Conservation (phyloP, 2,329 filamentous ascomycete species). For the Didymella pinodella region DNA sequence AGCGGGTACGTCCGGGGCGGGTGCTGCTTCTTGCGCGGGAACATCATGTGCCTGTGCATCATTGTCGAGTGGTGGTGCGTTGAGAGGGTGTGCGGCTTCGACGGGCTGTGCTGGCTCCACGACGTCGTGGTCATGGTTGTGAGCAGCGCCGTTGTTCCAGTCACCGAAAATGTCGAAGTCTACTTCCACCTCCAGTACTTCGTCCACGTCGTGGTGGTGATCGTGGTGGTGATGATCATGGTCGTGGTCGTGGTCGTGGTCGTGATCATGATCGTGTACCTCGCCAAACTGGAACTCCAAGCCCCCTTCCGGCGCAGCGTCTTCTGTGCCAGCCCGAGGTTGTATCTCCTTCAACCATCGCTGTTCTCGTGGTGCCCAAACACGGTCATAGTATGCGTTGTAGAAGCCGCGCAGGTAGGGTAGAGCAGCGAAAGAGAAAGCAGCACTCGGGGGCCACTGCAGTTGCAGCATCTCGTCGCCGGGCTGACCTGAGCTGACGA, state of each 20-base stretch:
- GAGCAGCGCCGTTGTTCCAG: slow-evolving; percentile 49
- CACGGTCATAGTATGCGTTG: slow-evolving; percentile 66
- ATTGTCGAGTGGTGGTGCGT: slow-evolving; percentile 46
- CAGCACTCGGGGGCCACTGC: slow-evolving; percentile 72
- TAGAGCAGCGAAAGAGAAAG: slow-evolving; percentile 70
- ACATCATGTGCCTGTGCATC: slow-evolving; percentile 25
- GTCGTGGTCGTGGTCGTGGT: slow-evolving; percentile 25
- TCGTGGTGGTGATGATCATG: slow-evolving; percentile 24
- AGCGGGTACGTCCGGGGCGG: slow-evolving; percentile 42
- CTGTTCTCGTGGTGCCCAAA: slow-evolving; percentile 65
- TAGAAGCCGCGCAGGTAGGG: slow-evolving; percentile 72
- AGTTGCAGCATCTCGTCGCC: slow-evolving; percentile 58
- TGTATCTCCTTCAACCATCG: slow-evolving; percentile 70
- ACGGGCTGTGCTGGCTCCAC: slow-evolving; percentile 29
- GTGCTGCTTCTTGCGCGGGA: slow-evolving; percentile 31
- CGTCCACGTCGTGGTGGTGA: slow-evolving; percentile 53
- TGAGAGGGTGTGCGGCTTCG: slow-evolving; percentile 38
- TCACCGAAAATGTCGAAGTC: slow-evolving; percentile 57
- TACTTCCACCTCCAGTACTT: slow-evolving; percentile 56
- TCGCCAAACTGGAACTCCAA: slow-evolving; percentile 20
- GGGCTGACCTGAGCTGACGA: slow-evolving; percentile 61
- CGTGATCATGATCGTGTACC: slow-evolving; percentile 18
- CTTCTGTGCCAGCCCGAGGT: slow-evolving; percentile 57
- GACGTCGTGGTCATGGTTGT: slow-evolving; percentile 38
- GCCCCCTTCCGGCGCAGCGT: slow-evolving; percentile 28